Evolutionary conservation across 2,329 filamentous ascomycete genomes (phyloP).

Genomic region (Huntiella omanensis): DNA sequence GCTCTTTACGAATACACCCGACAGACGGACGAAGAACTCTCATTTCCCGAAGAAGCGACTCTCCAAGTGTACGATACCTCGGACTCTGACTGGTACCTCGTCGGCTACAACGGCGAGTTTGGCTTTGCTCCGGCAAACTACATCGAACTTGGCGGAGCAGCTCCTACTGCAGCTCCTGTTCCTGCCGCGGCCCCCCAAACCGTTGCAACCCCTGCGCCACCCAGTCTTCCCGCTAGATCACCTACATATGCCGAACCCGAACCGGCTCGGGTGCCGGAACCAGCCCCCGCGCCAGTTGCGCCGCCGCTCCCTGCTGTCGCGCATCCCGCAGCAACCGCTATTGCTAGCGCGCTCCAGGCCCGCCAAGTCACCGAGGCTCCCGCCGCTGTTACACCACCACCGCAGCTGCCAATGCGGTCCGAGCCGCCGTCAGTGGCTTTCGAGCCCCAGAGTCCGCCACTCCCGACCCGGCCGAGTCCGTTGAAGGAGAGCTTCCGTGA

Average conservation of each 20-base stretch:
- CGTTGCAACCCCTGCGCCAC: constrained; percentile 17
- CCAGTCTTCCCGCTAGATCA: constrained; percentile 27
- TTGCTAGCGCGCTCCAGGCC: constrained; percentile 37
- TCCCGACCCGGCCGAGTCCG: constrained; percentile 17
- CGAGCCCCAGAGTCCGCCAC: constrained; percentile 18
- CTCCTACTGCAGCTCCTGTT: constrained; percentile 27
- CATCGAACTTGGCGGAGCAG: constrained; percentile 44
- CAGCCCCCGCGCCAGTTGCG: constrained; percentile 8
- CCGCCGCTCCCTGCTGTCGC: constrained; percentile 15
- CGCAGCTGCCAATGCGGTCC: constrained; percentile 15
- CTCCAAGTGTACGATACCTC: constrained; percentile 76
- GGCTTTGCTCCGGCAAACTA: constrained; percentile 95
- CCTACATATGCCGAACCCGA: constrained; percentile 19
- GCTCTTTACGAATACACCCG: constrained; percentile 97
- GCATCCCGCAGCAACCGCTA: constrained; percentile 29
- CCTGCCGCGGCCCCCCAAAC: constrained; percentile 19
- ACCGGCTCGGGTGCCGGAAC: constrained; percentile 15
- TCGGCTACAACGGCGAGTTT: constrained; percentile 66
- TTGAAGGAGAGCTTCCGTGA: constrained; percentile 9
- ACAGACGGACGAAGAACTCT: constrained; percentile 94
- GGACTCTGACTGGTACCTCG: constrained; percentile 92
- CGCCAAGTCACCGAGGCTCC: constrained; percentile 17
- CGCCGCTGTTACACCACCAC: constrained; percentile 12
- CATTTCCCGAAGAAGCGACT: constrained; percentile 73
- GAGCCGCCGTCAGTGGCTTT: constrained; percentile 16